Base-by-base conservation (phyloP, 345 rosid species). In the Aquilaria malaccensis region DNA sequence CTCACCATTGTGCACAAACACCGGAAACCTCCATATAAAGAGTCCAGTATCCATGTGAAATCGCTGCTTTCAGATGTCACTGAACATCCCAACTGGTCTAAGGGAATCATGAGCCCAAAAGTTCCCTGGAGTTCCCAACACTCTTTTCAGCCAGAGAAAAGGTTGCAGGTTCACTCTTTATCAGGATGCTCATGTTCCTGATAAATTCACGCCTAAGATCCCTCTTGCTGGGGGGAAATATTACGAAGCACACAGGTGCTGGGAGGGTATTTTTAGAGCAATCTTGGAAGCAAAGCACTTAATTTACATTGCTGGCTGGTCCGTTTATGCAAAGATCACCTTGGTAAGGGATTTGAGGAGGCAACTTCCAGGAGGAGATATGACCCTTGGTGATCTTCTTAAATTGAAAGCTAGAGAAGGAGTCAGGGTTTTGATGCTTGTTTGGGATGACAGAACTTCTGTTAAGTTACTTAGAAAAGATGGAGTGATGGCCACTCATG, bases 361-460 rank as follows among this genome's bases (percentile, higher is more conserved):
- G 74, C 67, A 11, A 55, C 72, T 71, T n/a, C 66, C 66, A 2
- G 77, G 69, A 11, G 74, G 76, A 15, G 76, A 74, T 30, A 67
- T 72, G 56, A 77, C 63, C 33, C 71, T 84, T 11, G 89, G 89
- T 0, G 86, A 81, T 65, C 73, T 84, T 31, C 75, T 81, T 37
- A 79, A 69, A 67, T 81, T 54, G 72, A 84, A 77, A 60, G 86
- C 84, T 1, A 57, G 56, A 2, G 81, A 81, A 69, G 86, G 86
- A 30, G 83, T 84, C 50, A 33, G 46, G 7, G 86, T 79, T 15
- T 64, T 84, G 41, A 72, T 81, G 84, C 86, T 84, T 7, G 78
- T 84, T 52, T 84, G 89, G 89, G 84, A 84, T 45, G 89, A 84
- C 56, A 68, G 75, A 70, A 84, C 84, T 59, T 81, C 84, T 3